Conservation (phyloP, 495 filamentous ascomycete genomes). For the Annulohypoxylon nitens region DNA sequence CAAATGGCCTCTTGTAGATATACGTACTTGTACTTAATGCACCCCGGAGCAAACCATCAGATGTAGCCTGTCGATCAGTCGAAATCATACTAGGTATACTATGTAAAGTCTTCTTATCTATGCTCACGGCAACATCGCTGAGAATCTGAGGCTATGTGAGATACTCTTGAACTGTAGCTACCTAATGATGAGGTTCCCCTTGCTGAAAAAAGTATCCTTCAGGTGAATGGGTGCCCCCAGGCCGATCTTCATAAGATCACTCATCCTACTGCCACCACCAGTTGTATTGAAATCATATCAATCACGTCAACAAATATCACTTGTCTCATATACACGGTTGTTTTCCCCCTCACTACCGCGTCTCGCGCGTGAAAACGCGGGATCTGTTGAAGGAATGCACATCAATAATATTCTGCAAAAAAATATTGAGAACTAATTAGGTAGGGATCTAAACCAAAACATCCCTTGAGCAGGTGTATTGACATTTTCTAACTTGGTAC, state of each 20-base stretch:
- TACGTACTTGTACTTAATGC: neutral
- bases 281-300: neutral
- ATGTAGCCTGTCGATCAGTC: neutral
- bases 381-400: neutral
- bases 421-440: neutral
- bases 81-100: neutral
- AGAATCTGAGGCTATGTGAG: neutral
- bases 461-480: neutral
- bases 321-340: neutral
- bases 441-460: neutral
- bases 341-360: neutral
- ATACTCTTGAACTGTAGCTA: neutral
- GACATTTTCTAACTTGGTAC: no score
- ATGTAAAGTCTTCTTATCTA: neutral
- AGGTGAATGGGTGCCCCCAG: neutral
- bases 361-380: neutral
- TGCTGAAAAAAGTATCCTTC: neutral
- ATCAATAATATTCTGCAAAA: neutral
- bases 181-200: neutral
- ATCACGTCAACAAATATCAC: neutral
- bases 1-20: neutral
- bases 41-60: neutral
- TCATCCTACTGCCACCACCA: slow-evolving; percentile 1
- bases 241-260: neutral
- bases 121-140: neutral